Percentiles rank a stretch among this genome's conserved stretches.
Conservation (phyloP, 2,329 filamentous ascomycete species). For the Aspergillus fructus region DNA sequence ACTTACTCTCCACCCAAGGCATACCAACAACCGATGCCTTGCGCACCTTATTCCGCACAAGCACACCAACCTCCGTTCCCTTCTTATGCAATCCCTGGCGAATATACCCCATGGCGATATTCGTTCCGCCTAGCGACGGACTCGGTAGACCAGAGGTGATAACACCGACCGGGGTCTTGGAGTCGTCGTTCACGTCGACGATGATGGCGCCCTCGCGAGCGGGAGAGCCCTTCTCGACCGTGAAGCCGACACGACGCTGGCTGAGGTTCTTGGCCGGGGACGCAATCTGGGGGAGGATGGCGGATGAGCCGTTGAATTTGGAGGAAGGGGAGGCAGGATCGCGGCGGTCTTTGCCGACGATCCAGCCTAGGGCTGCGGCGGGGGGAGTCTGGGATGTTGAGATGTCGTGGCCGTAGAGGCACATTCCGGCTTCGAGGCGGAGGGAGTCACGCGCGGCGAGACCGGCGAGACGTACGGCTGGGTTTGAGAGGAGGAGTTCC, state of each 20-base stretch:
- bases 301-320: constrained; percentile 79
- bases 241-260: constrained; percentile 75
- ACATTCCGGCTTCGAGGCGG: constrained; percentile 95
- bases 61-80: constrained; percentile 75
- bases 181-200: constrained; percentile 56
- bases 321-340: constrained; percentile 55
- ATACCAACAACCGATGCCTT: constrained; percentile 78
- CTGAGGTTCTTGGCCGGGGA: constrained; percentile 59
- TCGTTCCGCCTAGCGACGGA: constrained; percentile 74
- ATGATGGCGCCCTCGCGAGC: constrained; percentile 87
- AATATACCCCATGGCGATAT: constrained; percentile 95
- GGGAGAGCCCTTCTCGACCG: constrained; percentile 76
- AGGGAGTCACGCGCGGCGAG: constrained; percentile 89
- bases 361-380: constrained; percentile 69
- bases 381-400: constrained; percentile 74
- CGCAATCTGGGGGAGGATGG: constrained; percentile 71
- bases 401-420: constrained; percentile 98
- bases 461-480: constrained; percentile 75
- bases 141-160: constrained; percentile 90
- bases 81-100: constrained; percentile 77
- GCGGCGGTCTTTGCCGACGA: constrained; percentile 77
- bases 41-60: constrained; percentile 74
- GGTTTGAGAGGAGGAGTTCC: constrained; percentile 65
- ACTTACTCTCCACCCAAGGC: constrained; percentile 82
- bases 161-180: constrained; percentile 66